Conservation (phyloP, 2,329 filamentous ascomycete species). For the Hypoxylon rubiginosum region DNA sequence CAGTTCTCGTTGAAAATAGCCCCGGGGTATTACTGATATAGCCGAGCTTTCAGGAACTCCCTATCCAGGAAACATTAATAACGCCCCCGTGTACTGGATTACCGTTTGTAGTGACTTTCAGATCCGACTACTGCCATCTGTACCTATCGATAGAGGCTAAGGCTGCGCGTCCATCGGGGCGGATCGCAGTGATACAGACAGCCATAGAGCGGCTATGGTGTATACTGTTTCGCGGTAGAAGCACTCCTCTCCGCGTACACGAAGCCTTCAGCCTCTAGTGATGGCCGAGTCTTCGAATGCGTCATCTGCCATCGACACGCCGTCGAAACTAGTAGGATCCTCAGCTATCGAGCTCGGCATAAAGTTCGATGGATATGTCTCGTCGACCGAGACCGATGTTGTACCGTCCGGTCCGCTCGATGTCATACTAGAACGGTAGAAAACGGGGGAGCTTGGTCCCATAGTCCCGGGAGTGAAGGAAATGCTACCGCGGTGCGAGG, state of each 20-base stretch:
- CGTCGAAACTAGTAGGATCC: constrained; percentile 42
- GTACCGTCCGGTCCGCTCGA: constrained; percentile 16
- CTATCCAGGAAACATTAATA: not conserved
- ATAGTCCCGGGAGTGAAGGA: constrained; percentile 28
- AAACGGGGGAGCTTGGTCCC: constrained; percentile 37
- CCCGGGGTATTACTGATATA: not conserved
- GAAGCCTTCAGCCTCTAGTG: not conserved
- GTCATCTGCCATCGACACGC: constrained; percentile 37
- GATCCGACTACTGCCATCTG: not conserved
- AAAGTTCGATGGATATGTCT: constrained; percentile 28
- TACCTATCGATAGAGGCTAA: not conserved
- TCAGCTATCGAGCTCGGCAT: constrained; percentile 20
- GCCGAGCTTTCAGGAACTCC: not conserved
- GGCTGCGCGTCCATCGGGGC: not conserved
- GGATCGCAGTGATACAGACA: not conserved
- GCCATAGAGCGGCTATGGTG: not conserved
- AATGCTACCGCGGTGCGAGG: constrained; percentile 31
- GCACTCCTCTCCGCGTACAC: not conserved
- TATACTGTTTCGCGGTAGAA: not conserved
- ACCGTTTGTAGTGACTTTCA: not conserved
- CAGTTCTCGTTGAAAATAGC: not conserved
- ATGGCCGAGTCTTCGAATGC: constrained; percentile 17
- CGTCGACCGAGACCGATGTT: constrained; percentile 9
- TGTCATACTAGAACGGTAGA: constrained; percentile 33
- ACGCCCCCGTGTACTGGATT: not conserved